Conservation (phyloP, 192 early-diverging fungal species). For the Rhizophagus clarus region DNA sequence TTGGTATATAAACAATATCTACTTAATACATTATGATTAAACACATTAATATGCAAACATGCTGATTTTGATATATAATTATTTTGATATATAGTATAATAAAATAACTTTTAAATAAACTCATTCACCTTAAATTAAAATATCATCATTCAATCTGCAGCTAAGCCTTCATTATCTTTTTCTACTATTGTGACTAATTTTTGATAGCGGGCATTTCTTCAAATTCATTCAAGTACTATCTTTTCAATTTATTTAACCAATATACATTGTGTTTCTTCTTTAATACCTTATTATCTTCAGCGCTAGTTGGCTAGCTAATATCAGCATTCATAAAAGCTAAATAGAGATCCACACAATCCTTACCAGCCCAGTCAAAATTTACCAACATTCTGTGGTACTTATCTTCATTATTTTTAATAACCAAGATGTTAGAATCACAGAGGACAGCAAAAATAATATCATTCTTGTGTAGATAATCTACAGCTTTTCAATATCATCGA, state of each 20-base stretch:
- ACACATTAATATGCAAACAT: no score
- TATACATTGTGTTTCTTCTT: neutral
- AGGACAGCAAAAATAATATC: conserved; percentile 1
- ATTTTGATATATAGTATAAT: no score
- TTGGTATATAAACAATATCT: no score
- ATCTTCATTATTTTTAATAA: neutral
- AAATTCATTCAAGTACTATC: neutral
- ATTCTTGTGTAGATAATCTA: neutral
- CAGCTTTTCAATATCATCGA: neutral
- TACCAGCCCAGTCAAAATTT: conserved; percentile 13
- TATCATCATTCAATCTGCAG: no score
- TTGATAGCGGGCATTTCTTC: no score
- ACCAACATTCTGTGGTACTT: conserved; percentile 5
- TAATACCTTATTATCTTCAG: neutral
- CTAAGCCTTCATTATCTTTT: no score
- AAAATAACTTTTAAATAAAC: no score
- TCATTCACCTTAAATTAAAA: no score
- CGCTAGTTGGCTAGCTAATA: neutral
- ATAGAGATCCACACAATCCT: neutral
- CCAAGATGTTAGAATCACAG: conserved; percentile 8
- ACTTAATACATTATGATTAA: no score
- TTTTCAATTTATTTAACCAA: conserved; percentile 7
- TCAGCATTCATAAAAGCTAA: neutral
- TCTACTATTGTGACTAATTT: no score
- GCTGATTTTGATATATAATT: no score